These are phyloP conservation scores for Tolypocladium ovalisporum DNA, from an alignment of 2,329 filamentous ascomycete species.

Conservation along the genomic window DNA sequence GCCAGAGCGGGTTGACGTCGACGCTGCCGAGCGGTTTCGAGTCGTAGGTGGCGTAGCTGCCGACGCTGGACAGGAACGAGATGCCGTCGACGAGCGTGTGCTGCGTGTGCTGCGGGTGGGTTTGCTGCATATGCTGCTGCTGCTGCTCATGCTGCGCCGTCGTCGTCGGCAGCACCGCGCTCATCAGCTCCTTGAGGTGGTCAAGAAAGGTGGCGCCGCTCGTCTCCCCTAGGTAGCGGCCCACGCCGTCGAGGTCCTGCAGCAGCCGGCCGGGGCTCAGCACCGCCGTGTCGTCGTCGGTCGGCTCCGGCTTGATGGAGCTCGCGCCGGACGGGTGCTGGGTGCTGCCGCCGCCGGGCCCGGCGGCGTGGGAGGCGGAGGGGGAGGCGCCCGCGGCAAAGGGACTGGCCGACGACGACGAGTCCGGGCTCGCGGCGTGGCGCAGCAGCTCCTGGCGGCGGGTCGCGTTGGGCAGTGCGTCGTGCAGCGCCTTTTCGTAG, in stretches of 20 bases:
- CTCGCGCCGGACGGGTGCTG: conserved; percentile 1
- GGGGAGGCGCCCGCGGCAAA: conserved; percentile 2
- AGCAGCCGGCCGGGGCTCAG: conserved; percentile 29
- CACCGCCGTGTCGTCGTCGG: conserved; percentile 12
- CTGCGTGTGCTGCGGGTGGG: not conserved
- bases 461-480: conserved; percentile 23
- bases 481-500: conserved; percentile 28
- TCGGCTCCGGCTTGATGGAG: conserved; percentile 7
- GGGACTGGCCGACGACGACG: conserved; percentile 10
- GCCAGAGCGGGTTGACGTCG: conserved; percentile 26
- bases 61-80: conserved; percentile 28
- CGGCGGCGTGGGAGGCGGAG: not conserved
- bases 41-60: conserved; percentile 36
- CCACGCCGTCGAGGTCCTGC: conserved; percentile 30
- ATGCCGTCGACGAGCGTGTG: conserved; percentile 3
- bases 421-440: conserved; percentile 11
- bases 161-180: conserved; percentile 6
- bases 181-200: conserved; percentile 35
- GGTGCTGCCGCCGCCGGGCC: not conserved
- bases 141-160: not conserved
- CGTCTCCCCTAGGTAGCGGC: conserved; percentile 36
- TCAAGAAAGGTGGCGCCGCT: conserved; percentile 40
- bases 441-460: conserved; percentile 22
- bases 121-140: not conserved
- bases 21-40: conserved; percentile 27